Evolutionary conservation across 2,329 filamentous ascomycete genomes (phyloP).

Genomic region (Diplodia mutila): DNA sequence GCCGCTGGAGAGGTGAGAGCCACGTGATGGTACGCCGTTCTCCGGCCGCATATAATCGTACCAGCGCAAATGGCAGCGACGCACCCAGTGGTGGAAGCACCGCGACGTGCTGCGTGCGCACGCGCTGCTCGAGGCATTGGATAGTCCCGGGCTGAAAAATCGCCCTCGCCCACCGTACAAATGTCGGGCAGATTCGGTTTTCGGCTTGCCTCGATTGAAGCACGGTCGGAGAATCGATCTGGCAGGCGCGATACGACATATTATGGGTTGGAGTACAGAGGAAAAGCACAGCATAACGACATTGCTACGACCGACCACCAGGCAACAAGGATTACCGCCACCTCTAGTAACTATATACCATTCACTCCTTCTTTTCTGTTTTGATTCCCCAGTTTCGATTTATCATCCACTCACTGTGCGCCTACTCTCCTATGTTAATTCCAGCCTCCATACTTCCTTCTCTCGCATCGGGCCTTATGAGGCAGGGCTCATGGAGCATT

Average conservation of each 20-base stretch:
- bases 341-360: conserved; percentile 25
- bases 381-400: conserved; percentile 11
- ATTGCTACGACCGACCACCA: conserved; percentile 19
- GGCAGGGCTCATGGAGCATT: conserved; percentile 22
- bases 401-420: conserved; percentile 14
- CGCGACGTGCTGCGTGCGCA: background rate
- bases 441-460: conserved; percentile 20
- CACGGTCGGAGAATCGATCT: background rate
- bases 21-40: background rate
- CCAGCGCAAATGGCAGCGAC: background rate
- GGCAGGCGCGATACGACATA: background rate
- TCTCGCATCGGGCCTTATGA: conserved; percentile 9
- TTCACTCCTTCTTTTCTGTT: conserved; percentile 19
- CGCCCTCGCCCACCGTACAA: conserved; percentile 14
- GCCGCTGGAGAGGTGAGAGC: conserved; percentile 46
- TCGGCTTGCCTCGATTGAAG: conserved; percentile 4
- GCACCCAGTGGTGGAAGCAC: conserved; percentile 7
- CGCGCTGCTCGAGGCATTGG: background rate
- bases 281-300: conserved; percentile 24
- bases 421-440: conserved; percentile 22
- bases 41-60: background rate
- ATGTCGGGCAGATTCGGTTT: background rate
- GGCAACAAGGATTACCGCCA: conserved; percentile 20
- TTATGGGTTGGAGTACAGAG: conserved; percentile 13
- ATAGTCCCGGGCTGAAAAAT: conserved; percentile 7